A percentile compares a stretch with the other conserved stretches of the same genome.
Conservation (phyloP, 345 rosid species). For the Eucalyptus melliodora region DNA sequence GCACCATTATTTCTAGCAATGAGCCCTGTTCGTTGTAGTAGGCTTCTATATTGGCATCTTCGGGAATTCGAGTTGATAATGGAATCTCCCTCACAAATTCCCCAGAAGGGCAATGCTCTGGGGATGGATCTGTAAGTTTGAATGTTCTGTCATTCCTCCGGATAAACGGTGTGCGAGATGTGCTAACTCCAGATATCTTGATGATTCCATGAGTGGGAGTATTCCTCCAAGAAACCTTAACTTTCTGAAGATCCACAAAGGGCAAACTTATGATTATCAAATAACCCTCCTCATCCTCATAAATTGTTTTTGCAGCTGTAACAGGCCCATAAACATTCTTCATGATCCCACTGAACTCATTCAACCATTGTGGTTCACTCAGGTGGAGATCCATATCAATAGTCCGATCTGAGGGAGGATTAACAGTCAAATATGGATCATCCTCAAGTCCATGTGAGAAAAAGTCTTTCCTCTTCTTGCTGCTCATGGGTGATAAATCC, state of each 20-base stretch:
- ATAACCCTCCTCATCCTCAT: constrained; percentile 75
- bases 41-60: constrained; percentile 92
- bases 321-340: constrained; percentile 78
- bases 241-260: constrained; percentile 84
- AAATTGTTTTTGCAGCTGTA: constrained; percentile 89
- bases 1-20: constrained; percentile 88
- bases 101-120: constrained; percentile 99
- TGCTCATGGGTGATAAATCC: constrained; percentile 59
- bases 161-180: constrained; percentile 63
- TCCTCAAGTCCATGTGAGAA: constrained; percentile 57
- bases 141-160: constrained; percentile 84
- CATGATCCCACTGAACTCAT: constrained; percentile 79
- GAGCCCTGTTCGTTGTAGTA: constrained; percentile 84
- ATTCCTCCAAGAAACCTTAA: constrained; percentile 96
- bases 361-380: constrained; percentile 62
- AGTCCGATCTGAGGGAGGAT: constrained; percentile 21
- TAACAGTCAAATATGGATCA: constrained; percentile 37
- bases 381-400: constrained; percentile 50
- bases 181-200: constrained; percentile 80
- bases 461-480: constrained; percentile 74
- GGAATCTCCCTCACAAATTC: constrained; percentile 90
- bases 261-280: constrained; percentile 84
- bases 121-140: constrained; percentile 79
- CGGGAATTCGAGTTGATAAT: constrained; percentile 77
- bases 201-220: constrained; percentile 69